Conservation (phyloP, 768 basidiomycete genomes). For the Rhizopogon vesiculosus region DNA sequence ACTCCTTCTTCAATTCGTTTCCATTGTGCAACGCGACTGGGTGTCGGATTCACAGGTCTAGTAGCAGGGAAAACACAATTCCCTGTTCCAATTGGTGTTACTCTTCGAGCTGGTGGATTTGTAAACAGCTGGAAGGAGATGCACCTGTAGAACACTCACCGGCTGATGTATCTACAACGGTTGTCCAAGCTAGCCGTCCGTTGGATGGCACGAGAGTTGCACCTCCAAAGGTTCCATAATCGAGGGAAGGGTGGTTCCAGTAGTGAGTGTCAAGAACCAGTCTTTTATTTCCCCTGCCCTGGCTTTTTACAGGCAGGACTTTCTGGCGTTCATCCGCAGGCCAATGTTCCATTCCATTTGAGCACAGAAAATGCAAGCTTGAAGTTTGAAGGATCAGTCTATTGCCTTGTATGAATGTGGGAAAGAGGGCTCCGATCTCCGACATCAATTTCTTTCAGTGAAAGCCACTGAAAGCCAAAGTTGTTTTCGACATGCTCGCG, state of each 20-base stretch:
- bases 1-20: constrained; percentile 68
- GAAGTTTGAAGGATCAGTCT: background rate
- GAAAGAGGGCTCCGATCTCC: background rate
- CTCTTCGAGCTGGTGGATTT: constrained; percentile 22
- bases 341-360: constrained; percentile 79
- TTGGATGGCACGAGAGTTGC: constrained; percentile 45
- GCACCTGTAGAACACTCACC: constrained; percentile 14
- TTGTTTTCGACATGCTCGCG: constrained; percentile 42
- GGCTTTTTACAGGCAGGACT: constrained; percentile 5
- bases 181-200: constrained; percentile 50
- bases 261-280: constrained; percentile 19
- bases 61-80: constrained; percentile 57
- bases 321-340: constrained; percentile 45
- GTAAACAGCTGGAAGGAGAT: constrained; percentile 3
- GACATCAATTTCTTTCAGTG: constrained; percentile 4
- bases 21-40: constrained; percentile 23
- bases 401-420: constrained; percentile 4
- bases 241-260: constrained; percentile 48
- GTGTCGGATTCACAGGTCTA: constrained; percentile 25
- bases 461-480: constrained; percentile 8
- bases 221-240: constrained; percentile 52
- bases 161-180: constrained; percentile 28
- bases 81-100: constrained; percentile 26
- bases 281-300: constrained; percentile 27
- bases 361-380: constrained; percentile 3